Conservation (phyloP, 2,329 filamentous ascomycete species). For the Beauveria australis region DNA sequence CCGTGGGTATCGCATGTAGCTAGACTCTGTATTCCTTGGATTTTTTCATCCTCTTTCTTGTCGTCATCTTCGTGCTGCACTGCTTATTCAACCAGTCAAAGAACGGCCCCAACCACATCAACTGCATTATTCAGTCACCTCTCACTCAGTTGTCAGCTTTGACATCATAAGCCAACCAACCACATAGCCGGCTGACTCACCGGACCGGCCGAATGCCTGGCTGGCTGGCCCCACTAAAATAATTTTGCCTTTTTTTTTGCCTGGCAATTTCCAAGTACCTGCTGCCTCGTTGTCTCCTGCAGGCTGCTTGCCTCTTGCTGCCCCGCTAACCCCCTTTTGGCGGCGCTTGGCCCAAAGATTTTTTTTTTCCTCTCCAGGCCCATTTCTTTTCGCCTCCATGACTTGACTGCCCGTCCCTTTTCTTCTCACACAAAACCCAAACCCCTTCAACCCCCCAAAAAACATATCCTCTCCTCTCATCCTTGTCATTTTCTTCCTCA, state of each 20-base stretch:
- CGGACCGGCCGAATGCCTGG: constrained; percentile 2
- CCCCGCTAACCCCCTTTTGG: constrained; percentile 13
- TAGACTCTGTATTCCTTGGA: neutral
- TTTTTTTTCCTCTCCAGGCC: constrained; percentile 9
- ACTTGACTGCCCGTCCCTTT: constrained; percentile 12
- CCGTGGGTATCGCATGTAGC: neutral
- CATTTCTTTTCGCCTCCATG: constrained; percentile 22
- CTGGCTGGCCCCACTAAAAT: neutral
- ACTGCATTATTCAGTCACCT: neutral
- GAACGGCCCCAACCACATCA: neutral
- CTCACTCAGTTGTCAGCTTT: neutral
- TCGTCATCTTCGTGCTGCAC: neutral
- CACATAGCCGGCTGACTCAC: neutral
- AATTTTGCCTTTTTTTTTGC: neutral
- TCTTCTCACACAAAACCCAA: constrained; percentile 22
- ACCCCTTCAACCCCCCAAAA: constrained; percentile 15
- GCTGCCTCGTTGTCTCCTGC: neutral
- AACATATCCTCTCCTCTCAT: constrained; percentile 17
- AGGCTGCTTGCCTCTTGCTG: neutral
- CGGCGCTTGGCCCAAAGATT: constrained; percentile 4
- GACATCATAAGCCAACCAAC: neutral
- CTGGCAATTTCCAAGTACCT: neutral
- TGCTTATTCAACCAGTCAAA: neutral
- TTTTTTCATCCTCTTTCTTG: neutral
- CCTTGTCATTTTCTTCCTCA: constrained; percentile 21